phyloP scores from a whole-genome alignment of 2,329 filamentous ascomycete genomes.

The Cladorrhinum sp. region DNA sequence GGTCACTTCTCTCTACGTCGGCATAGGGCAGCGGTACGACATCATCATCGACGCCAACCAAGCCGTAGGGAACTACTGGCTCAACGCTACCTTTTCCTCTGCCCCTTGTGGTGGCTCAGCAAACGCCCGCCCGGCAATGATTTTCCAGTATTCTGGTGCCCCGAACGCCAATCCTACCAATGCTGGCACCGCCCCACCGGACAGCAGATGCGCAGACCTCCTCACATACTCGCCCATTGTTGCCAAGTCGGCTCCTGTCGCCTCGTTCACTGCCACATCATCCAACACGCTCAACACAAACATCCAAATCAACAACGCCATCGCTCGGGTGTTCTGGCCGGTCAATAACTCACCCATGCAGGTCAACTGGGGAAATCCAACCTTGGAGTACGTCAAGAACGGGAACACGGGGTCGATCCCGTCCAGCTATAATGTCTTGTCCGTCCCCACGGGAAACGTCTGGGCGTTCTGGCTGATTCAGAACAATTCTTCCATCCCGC shows the following conservation, averaged over 20 bases:
- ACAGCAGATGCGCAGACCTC: constrained; percentile 21
- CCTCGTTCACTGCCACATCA: constrained; percentile 28
- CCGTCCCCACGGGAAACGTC: constrained; percentile 25
- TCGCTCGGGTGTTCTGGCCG: constrained; percentile 31
- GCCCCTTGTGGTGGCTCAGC: constrained; percentile 33
- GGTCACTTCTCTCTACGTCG: constrained; percentile 48
- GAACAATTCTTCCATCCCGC: constrained; percentile 30
- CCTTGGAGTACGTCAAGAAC: constrained; percentile 35
- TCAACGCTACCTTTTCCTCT: constrained; percentile 35
- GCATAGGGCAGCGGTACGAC: constrained; percentile 45
- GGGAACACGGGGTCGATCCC: constrained; percentile 28
- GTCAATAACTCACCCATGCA: constrained; percentile 36
- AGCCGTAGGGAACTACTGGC: constrained; percentile 37
- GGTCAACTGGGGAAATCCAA: constrained; percentile 41
- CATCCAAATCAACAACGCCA: constrained; percentile 22
- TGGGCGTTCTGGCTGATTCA: constrained; percentile 35
- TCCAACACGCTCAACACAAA: constrained; percentile 26
- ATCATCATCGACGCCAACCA: constrained; percentile 43
- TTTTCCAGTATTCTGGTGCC: constrained; percentile 40
- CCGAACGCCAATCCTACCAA: constrained; percentile 30
- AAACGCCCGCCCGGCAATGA: constrained; percentile 35
- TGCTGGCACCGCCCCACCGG: constrained; percentile 29
- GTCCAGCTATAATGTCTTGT: constrained; percentile 28
- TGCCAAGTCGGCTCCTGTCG: constrained; percentile 26
- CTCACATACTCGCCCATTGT: constrained; percentile 28